phyloP scores from a whole-genome alignment of 2,329 filamentous ascomycete species.

The Trichoderma breve region DNA sequence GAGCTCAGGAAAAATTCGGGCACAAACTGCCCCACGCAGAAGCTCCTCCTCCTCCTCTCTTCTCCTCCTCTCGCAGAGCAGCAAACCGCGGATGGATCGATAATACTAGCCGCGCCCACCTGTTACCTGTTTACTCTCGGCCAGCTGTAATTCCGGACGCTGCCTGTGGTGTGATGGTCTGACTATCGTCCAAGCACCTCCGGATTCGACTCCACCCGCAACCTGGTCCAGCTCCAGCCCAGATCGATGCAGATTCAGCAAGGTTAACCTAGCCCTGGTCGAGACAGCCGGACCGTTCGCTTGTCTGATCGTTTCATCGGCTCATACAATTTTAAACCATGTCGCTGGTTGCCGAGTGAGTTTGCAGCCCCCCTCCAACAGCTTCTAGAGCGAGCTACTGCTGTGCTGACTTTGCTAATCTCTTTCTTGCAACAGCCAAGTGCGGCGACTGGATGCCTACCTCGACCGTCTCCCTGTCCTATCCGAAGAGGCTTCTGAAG shows the following conservation, averaged over 20 bases:
- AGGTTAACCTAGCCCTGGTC: constrained; percentile 12
- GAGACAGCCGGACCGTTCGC: not conserved
- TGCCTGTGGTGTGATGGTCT: constrained; percentile 21
- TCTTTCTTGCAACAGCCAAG: constrained; percentile 44
- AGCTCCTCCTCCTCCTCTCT: constrained; percentile 11
- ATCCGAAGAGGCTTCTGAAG: constrained; percentile 42
- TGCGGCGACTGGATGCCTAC: constrained; percentile 62
- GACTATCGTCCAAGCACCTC: constrained; percentile 13
- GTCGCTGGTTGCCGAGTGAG: constrained; percentile 51
- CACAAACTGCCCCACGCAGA: constrained; percentile 16
- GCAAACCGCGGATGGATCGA: constrained; percentile 9
- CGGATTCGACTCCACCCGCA: constrained; percentile 10
- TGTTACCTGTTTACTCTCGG: constrained; percentile 12
- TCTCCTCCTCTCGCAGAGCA: not conserved
- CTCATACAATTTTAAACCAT: constrained; percentile 30
- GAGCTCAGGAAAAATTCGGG: constrained; percentile 15
- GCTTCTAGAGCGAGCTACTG: not conserved
- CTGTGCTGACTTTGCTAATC: not conserved
- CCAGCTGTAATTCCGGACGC: constrained; percentile 13
- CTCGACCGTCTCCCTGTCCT: constrained; percentile 57
- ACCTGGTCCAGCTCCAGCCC: constrained; percentile 13
- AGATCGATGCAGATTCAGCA: constrained; percentile 19
- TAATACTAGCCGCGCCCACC: constrained; percentile 1
- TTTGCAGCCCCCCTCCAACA: constrained; percentile 22
- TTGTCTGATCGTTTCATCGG: constrained; percentile 13